These are phyloP conservation scores for Rubia occidens DNA, from an alignment of 305 asterid species.

Conservation along the genomic window DNA sequence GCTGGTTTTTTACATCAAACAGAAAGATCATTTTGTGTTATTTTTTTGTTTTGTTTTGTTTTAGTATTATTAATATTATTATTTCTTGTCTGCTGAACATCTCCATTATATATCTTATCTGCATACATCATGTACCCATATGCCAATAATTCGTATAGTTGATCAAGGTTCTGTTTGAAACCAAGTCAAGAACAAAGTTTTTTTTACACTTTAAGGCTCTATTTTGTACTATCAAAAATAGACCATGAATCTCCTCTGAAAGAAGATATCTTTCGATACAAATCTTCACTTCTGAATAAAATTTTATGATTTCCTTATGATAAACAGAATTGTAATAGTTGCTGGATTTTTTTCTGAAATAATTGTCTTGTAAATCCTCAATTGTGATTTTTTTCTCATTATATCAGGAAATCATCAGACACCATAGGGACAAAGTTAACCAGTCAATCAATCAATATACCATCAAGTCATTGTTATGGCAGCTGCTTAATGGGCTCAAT, in stretches of 20 bases:
- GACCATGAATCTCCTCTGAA: background rate
- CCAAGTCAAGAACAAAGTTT: background rate
- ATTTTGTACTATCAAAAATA: background rate
- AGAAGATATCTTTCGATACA: background rate
- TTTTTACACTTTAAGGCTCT: background rate
- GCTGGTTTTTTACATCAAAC: background rate
- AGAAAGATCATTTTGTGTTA: background rate
- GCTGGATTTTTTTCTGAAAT: background rate
- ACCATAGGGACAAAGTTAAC: constrained; percentile 96
- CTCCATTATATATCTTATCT: background rate
- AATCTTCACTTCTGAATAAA: background rate
- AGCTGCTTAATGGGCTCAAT: constrained; percentile 92
- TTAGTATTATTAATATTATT: background rate
- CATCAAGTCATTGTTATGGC: constrained; percentile 88
- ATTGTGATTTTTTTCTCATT: background rate
- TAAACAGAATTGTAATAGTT: background rate
- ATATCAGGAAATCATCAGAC: constrained; percentile 81
- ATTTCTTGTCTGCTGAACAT: background rate
- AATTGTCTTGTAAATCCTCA: background rate
- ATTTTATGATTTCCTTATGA: background rate
- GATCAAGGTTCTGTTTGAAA: background rate
- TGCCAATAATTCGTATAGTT: background rate
- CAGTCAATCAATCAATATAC: constrained; percentile 75
- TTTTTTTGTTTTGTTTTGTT: background rate
- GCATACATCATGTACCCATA: background rate